Conservation (phyloP, 1,139 yeast genomes). For the Suhomyces anneliseae region DNA sequence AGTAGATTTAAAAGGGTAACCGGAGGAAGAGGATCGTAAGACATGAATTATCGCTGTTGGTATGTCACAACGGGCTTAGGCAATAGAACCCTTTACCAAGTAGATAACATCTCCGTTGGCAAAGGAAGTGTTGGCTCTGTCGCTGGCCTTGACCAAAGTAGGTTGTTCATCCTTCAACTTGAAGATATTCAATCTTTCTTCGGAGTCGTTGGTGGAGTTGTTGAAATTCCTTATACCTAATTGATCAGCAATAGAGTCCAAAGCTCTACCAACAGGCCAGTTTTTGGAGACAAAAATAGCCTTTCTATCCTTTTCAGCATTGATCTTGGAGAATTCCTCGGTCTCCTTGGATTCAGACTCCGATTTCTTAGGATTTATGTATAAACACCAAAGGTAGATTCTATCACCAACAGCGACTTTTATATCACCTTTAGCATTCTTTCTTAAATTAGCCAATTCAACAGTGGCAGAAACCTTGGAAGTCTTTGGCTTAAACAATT, state of each 20-base stretch:
- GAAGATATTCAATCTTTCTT: constrained; percentile 49
- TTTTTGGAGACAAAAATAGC: constrained; percentile 56
- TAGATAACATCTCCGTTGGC: constrained; percentile 53
- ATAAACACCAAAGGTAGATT: constrained; percentile 60
- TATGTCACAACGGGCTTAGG: not conserved
- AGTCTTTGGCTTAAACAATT: constrained; percentile 15
- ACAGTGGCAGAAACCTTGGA: constrained; percentile 16
- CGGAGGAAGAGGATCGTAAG: no score
- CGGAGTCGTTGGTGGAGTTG: constrained; percentile 45
- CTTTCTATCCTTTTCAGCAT: constrained; percentile 28
- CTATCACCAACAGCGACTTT: constrained; percentile 57
- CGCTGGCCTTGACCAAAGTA: constrained; percentile 28
- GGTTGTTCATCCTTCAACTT: constrained; percentile 31
- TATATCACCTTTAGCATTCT: constrained; percentile 67
- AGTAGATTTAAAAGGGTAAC: no score
- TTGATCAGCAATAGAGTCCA: constrained; percentile 64
- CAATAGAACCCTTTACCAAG: constrained; percentile 52
- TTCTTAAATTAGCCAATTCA: constrained; percentile 39
- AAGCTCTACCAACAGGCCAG: constrained; percentile 77
- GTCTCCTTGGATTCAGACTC: constrained; percentile 22
- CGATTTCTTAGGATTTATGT: constrained; percentile 37
- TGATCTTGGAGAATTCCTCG: constrained; percentile 24
- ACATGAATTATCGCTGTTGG: no score
- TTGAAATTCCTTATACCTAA: constrained; percentile 58
- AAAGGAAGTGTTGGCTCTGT: constrained; percentile 45